A percentile compares a stretch with the other conserved stretches of the same genome.
Evolutionary conservation across 2,329 filamentous ascomycete genomes (phyloP).

Genomic region (Colletotrichum coccodes): DNA sequence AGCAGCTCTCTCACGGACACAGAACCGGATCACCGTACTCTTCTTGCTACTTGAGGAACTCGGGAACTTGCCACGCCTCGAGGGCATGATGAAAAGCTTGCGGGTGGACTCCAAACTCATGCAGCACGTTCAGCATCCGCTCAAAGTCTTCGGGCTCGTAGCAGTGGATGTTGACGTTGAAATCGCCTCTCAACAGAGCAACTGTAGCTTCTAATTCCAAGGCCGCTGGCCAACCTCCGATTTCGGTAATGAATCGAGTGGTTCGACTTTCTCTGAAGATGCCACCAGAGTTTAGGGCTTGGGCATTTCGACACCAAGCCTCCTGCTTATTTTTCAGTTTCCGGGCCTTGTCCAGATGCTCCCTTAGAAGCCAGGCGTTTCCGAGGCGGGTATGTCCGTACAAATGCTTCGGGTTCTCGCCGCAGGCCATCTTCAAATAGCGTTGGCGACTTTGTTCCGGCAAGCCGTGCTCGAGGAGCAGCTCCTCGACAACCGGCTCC

Average conservation of each 20-base stretch:
- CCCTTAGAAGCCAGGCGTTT: constrained; percentile 48
- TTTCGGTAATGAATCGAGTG: neutral
- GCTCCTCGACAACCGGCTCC: constrained; percentile 51
- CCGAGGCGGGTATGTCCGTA: constrained; percentile 52
- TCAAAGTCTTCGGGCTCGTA: constrained; percentile 55
- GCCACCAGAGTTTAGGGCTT: neutral
- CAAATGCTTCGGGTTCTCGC: constrained; percentile 51
- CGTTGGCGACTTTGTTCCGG: constrained; percentile 40
- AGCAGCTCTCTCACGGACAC: neutral
- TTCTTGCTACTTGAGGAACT: constrained; percentile 47
- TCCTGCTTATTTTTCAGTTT: constrained; percentile 48
- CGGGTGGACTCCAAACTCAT: constrained; percentile 53
- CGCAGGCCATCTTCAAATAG: constrained; percentile 58
- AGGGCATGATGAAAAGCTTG: constrained; percentile 53
- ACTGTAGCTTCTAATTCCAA: constrained; percentile 51
- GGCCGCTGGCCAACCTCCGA: constrained; percentile 41
- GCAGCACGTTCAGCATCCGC: constrained; percentile 51
- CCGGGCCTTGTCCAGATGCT: constrained; percentile 47
- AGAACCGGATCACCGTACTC: constrained; percentile 24
- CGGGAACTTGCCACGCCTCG: constrained; percentile 50
- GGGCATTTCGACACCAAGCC: constrained; percentile 28
- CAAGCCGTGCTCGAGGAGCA: constrained; percentile 51
- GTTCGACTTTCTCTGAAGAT: neutral
- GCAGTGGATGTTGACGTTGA: constrained; percentile 54
- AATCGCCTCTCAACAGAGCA: constrained; percentile 50